These are phyloP conservation scores for Myxozyma udenii DNA, from an alignment of 805 yeast genomes.

Conservation along the genomic window DNA sequence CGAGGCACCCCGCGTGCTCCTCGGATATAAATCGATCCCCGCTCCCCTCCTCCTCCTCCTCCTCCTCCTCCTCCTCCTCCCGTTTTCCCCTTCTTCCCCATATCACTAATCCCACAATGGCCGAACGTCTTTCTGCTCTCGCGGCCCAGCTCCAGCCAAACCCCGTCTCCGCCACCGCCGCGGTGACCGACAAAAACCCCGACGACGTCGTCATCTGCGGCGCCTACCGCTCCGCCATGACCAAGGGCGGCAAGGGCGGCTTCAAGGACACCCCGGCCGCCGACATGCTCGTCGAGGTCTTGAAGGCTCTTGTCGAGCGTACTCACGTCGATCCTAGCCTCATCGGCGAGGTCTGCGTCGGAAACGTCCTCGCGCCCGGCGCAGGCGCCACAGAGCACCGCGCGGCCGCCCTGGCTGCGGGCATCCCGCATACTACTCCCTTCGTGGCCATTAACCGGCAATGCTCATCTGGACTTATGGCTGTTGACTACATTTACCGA, in stretches of 20 bases:
- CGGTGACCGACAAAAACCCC: slow-evolving; percentile 56
- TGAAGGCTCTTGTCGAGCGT: slow-evolving; percentile 58
- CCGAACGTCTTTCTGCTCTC: slow-evolving; percentile 17
- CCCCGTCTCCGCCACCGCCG: slow-evolving; percentile 34
- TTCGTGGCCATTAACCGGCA: slow-evolving; percentile 87
- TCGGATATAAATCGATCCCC: no score
- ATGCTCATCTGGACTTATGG: slow-evolving; percentile 91
- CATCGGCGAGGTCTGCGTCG: slow-evolving; percentile 83
- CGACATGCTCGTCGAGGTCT: slow-evolving; percentile 65
- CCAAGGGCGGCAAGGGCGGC: slow-evolving; percentile 82
- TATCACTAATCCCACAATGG: no score
- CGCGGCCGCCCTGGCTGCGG: slow-evolving; percentile 88
- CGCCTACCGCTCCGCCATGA: slow-evolving; percentile 86
- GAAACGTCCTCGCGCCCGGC: slow-evolving; percentile 87
- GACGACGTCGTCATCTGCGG: slow-evolving; percentile 89
- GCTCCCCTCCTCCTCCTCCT: no score
- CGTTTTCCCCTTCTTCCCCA: no score
- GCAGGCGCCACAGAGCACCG: slow-evolving; percentile 95
- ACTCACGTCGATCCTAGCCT: slow-evolving; percentile 50
- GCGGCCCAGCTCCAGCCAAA: slow-evolving; percentile 28
- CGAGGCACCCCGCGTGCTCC: no score
- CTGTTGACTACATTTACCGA: slow-evolving; percentile 84
- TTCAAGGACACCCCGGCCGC: slow-evolving; percentile 82
- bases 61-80: no score
- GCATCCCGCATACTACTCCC: slow-evolving; percentile 76